A percentile compares a stretch with the other conserved stretches of the same genome.
These are phyloP conservation scores for Penicillium turbatum DNA, from an alignment of 495 filamentous ascomycete species.

Conservation along the genomic window DNA sequence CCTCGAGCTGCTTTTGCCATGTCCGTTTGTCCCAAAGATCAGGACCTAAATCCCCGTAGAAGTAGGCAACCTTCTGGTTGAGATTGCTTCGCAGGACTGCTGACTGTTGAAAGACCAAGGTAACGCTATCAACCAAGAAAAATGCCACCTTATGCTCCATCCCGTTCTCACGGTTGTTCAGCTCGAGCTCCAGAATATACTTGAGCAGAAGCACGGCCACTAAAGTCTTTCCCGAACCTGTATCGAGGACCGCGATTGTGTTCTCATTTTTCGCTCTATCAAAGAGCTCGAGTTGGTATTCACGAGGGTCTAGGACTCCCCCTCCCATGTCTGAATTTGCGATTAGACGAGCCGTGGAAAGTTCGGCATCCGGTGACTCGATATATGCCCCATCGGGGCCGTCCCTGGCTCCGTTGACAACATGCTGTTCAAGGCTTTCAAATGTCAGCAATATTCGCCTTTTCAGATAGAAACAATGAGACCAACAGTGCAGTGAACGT, in stretches of 20 bases:
- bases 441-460: too few species aligned
- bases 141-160: slow-evolving; percentile 65
- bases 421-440: slow-evolving; percentile 41
- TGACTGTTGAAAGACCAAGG: slow-evolving; percentile 86
- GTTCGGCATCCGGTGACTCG: slow-evolving; percentile 15
- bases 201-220: slow-evolving; percentile 87
- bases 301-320: slow-evolving; percentile 65
- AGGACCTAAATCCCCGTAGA: slow-evolving; percentile 69
- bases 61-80: slow-evolving; percentile 70
- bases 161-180: slow-evolving; percentile 62
- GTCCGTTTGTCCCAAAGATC: slow-evolving; percentile 61
- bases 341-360: slow-evolving; percentile 43
- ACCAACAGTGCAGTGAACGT: slow-evolving; percentile 51
- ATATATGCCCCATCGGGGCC: slow-evolving; percentile 12
- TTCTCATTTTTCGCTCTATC: slow-evolving; percentile 83
- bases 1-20: slow-evolving; percentile 63
- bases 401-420: slow-evolving; percentile 28
- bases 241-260: slow-evolving; percentile 93
- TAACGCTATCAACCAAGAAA: slow-evolving; percentile 88
- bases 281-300: slow-evolving; percentile 92
- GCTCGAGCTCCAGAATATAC: slow-evolving; percentile 71
- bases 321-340: slow-evolving; percentile 35
- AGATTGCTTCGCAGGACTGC: slow-evolving; percentile 80
- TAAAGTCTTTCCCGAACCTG: slow-evolving; percentile 92
- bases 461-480: too few species aligned